Evolutionary conservation across 345 rosid species (phyloP), one percentile per base, ranked within the genome.

Genomic region (Raphanus sativus): DNA sequence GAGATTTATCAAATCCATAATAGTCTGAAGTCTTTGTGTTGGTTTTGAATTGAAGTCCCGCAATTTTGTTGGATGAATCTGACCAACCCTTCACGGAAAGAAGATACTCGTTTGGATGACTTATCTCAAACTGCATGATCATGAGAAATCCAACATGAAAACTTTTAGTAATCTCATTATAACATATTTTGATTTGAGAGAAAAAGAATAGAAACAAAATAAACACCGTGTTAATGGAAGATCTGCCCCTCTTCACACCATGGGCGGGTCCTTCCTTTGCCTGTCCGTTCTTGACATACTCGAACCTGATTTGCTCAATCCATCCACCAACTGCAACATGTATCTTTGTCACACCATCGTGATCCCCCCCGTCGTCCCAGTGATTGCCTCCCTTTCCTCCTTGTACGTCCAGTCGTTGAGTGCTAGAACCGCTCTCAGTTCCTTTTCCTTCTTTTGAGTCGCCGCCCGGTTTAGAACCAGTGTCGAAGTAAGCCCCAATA

Each of bases 291-390:
- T 58, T 30, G 5, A 59, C 13, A 28, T 73, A 29, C 30, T 62
- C 60, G 30, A 73, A 73, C 10, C 63, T 61, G 60, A 73, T 38
- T 6, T 34, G 10, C 48, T 58, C 21, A 30, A 50, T 25, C 5
- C 48, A 61, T 28, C 6, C 16, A 59, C 71, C 71, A 54, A 54
- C 60, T 16, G 63, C 34, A 58, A 58, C 29, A 58, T 9, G n/a
- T 58, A 79, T 74, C 74, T 74, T 73, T 0, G 4, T 52, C 30
- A 79, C 82, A 48, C 74, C 69, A 3, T 73, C 70, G 7, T 73
- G 58, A 30, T 77, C 62, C 0, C 74, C 48, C 7, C 82, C 82
- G 4, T 79, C 79, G 42, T 79, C 78, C 82, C 82, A 79, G 17
- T 62, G 59, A 26, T 17, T 74, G 5, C 75, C 82, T 73, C 45